These are phyloP conservation scores for Penicillium polonicum DNA, from an alignment of 2,329 filamentous ascomycete genomes.

Conservation along the genomic window DNA sequence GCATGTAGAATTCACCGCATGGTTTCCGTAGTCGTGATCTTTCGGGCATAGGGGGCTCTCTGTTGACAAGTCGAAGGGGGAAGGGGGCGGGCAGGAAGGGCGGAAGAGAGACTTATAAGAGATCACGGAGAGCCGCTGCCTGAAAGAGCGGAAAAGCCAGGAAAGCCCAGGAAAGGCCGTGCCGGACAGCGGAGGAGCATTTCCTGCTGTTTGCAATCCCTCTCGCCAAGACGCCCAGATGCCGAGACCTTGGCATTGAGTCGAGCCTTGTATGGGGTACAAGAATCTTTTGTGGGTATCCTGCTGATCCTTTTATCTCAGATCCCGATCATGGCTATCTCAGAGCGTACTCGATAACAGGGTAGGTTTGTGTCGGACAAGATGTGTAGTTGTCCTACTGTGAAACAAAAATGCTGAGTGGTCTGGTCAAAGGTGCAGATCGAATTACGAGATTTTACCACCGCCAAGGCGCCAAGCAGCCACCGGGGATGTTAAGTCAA, in stretches of 20 bases:
- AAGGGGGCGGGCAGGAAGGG: conserved; percentile 8
- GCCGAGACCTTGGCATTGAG: conserved; percentile 34
- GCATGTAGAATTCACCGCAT: conserved; percentile 23
- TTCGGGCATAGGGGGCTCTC: conserved; percentile 9
- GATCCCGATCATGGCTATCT: neutral
- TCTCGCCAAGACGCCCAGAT: conserved; percentile 32
- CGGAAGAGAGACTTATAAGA: conserved; percentile 18
- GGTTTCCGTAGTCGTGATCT: conserved; percentile 12
- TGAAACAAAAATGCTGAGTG: neutral
- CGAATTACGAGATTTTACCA: conserved; percentile 20
- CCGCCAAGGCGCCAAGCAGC: conserved; percentile 27
- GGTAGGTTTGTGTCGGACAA: conserved; percentile 6
- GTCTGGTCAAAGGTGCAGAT: conserved; percentile 14
- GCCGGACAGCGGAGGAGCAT: conserved; percentile 24
- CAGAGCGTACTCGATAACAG: neutral
- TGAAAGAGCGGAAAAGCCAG: conserved; percentile 23
- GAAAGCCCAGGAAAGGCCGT: conserved; percentile 26
- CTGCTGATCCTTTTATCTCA: neutral
- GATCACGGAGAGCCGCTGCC: conserved; percentile 11
- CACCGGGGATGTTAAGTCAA: conserved; percentile 4
- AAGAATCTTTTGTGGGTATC: neutral
- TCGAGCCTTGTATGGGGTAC: conserved; percentile 12
- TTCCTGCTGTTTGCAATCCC: conserved; percentile 24
- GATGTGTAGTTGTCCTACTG: neutral
- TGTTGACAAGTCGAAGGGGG: conserved; percentile 10